A percentile compares a stretch with the other conserved stretches of the same genome.
phyloP scores from a whole-genome alignment of 1,284 basidiomycete species.

The Ustilago nuda region DNA sequence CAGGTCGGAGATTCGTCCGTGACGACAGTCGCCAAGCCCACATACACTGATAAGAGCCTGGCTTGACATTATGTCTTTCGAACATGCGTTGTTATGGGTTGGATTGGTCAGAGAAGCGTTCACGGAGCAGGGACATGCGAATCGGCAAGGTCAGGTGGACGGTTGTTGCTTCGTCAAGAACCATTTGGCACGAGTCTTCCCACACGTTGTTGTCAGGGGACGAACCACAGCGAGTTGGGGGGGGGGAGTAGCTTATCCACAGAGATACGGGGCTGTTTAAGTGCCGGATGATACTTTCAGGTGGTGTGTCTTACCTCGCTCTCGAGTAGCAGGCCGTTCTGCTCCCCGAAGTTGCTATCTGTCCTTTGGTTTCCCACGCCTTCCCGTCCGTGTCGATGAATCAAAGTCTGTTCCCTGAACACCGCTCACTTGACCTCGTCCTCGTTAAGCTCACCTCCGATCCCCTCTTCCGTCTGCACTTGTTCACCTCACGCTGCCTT shows the following conservation, averaged over 20 bases:
- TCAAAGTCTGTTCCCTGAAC: not conserved
- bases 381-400: not conserved
- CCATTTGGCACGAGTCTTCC: not conserved
- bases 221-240: no score
- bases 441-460: constrained; percentile 18
- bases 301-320: not conserved
- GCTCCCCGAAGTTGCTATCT: constrained; percentile 11
- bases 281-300: no score
- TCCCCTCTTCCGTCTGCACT: not conserved
- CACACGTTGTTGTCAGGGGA: not conserved
- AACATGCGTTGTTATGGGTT: not conserved
- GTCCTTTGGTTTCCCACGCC: not conserved
- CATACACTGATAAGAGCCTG: constrained; percentile 1
- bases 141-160: constrained; percentile 9
- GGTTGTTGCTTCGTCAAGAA: constrained; percentile 1
- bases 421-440: constrained; percentile 12
- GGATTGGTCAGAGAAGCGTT: not conserved
- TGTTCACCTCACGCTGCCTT: not conserved
- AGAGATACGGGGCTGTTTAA: no score
- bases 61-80: not conserved
- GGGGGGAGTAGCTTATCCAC: no score
- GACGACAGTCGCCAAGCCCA: not conserved
- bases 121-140: not conserved
- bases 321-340: constrained; percentile 4
- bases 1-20: not conserved